Percentiles rank a stretch among this genome's conserved stretches.
phyloP scores from a whole-genome alignment of 257 asterid genomes.

The Jacaranda copaia region DNA sequence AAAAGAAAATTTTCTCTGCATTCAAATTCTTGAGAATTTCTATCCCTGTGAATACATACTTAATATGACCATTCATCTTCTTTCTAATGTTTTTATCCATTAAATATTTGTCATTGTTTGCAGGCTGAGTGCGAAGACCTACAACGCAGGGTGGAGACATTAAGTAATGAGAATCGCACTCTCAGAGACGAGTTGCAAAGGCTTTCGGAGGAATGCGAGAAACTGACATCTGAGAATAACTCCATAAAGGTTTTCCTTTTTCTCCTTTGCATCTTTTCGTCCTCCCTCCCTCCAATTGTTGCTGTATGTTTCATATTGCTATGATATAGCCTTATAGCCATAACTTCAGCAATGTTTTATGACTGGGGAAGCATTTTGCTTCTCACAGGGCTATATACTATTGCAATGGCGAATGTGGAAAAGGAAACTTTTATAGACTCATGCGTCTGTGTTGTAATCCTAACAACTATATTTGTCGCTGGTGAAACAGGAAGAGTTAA shows the following conservation, averaged over 20 bases:
- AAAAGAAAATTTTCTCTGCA: no score
- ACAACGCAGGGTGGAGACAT: conserved; percentile 72
- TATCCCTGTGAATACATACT: background rate
- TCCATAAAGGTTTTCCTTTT: conserved; percentile 58
- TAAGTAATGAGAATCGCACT: conserved; percentile 68
- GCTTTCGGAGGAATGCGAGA: conserved; percentile 87
- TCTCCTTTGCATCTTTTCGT: background rate
- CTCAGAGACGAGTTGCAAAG: conserved; percentile 74
- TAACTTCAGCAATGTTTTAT: conserved; percentile 2
- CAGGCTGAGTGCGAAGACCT: conserved; percentile 96
- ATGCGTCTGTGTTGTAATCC: background rate
- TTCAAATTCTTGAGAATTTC: no score
- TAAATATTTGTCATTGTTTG: background rate
- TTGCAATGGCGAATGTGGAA: background rate
- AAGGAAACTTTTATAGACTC: background rate
- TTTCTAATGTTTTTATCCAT: background rate
- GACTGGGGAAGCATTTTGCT: background rate
- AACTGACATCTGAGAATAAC: conserved; percentile 73
- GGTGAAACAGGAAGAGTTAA: conserved; percentile 68
- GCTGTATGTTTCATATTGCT: background rate
- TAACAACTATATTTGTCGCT: conserved; percentile 17
- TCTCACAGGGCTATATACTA: no score
- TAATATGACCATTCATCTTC: background rate
- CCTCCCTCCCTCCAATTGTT: background rate
- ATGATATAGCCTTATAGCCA: background rate